Base-by-base conservation (phyloP, 495 filamentous ascomycete genomes). In the Xylaria sp. region DNA sequence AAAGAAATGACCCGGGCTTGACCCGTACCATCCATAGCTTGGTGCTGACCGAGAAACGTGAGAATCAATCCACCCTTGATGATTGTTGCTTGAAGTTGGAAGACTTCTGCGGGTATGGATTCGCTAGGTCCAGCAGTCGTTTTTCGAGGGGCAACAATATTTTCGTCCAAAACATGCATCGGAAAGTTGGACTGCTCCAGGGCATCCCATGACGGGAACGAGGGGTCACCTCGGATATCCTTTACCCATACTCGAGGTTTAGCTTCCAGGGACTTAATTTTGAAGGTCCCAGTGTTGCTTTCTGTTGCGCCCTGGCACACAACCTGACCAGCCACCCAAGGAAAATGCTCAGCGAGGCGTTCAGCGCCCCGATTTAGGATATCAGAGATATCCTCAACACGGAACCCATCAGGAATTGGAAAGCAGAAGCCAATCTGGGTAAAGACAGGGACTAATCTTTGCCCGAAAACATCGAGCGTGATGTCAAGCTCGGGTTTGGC, bases 321-420 rank as follows among this genome's bases (percentile, higher is more conserved):
- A n/a, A 88, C 82, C 44, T 86, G 78, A 8, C 87, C 87, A 14
- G 88, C 82, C 50, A 88, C 69, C 86, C 87, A 89, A 21, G 88
- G 88, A 71, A 88, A 86, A 61, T 68, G 77, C 14, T 71, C 41
- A 12, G 73, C 66, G 8, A 80, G 73, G 8, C 67, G 14, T 35
- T 73, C 21, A n/a, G 61, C 37, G 9, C 61, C 61, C 12, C 26
- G 61, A 19, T 1, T 29, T 19, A 63, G 46, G 33, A 46, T 6
- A 33, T 12, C 24, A 8, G 40, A 1, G 40, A 63, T 63, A n/a
- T 63, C 41, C 11, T 63, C 61, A 29, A 63, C 24, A 1, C 12
- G 5, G n/a, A 24, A 46, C 1, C 33, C 61, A 63, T 29, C 14
- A 8, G 61, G 61, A 29, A 46, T 33, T 31, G 24, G 17, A n/a